Evolutionary conservation across 495 filamentous ascomycete species (phyloP), one percentile per base, ranked within the genome.

Genomic region (Platismatia glauca): DNA sequence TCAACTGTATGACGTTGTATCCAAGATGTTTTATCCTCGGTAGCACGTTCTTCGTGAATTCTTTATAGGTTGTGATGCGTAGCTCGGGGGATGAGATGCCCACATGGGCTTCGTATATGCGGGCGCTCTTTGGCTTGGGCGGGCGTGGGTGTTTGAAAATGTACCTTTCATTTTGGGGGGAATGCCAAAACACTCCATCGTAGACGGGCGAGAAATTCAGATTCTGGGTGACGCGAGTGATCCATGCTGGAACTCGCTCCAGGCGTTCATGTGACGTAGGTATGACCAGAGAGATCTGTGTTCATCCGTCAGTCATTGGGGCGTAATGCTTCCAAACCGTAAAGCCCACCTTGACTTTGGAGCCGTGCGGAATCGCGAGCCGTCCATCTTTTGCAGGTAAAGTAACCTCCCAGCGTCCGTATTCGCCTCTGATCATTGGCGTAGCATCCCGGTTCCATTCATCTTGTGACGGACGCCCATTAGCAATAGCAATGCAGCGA

Each of bases 21-120:
- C 93, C 94, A 60, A 97, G 80, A 68, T 83, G 78, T 69, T 91
- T 86, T 76, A 98, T 97, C 64, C 93, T 86, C 12, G 92, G 91
- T 11, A 98, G 82, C 82, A 94, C 88, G 73, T 88, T 89, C 68
- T 84, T 81, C 20, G 95, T 97, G 76, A 98, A 98, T 74, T 98
- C 90, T 73, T 95, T 96, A 81, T 95, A 98, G 11, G 91, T 95
- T 22, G 93, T 81, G 38, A 98, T 89, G 62, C 81, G 84, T 55
- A 86, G 84, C 66, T 98, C 94, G 1, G 91, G 91, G 7, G 91
- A 95, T 15, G 91, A 95, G 70, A 98, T 98, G 56, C 94, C 94
- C 58, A 98, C 91, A 74, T 98, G 94, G 16, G 95, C 95, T 75
- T 98, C 94, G 73, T 98, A 98, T 53, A 98, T 91, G 46, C 95